Conservation (phyloP, 1,139 yeast species). For the Candida sanyaensis region DNA sequence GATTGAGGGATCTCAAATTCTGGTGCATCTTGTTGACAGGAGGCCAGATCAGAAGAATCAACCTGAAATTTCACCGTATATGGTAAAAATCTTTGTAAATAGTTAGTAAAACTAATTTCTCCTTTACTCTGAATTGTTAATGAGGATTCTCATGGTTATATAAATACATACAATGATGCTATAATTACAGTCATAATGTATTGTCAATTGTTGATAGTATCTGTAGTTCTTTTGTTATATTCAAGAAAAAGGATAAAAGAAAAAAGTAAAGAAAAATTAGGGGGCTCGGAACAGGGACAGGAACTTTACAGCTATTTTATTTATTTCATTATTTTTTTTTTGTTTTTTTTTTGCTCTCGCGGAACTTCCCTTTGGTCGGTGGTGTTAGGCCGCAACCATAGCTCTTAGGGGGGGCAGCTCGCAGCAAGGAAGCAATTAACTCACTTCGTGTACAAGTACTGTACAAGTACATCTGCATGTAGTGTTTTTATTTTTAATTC, state of each 20-base stretch:
- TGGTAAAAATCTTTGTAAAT: conserved; percentile 58
- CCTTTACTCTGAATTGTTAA: too few relatives aligned
- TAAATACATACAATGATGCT: conserved; percentile 58
- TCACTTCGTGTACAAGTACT: too few relatives aligned
- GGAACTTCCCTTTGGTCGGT: too few relatives aligned
- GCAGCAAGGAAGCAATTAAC: too few relatives aligned
- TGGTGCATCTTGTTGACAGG: conserved; percentile 10
- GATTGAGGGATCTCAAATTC: conserved; percentile 6
- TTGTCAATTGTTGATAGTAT: not conserved
- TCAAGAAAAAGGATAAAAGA: not conserved
- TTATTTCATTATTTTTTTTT: not conserved
- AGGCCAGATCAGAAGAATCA: conserved; percentile 11
- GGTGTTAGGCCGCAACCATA: too few relatives aligned
- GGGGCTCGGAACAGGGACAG: too few relatives aligned
- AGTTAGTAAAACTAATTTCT: conserved; percentile 6
- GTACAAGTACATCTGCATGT: too few relatives aligned
- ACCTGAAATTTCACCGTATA: conserved; percentile 73
- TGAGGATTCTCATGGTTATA: too few relatives aligned
- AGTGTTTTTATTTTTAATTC: too few relatives aligned
- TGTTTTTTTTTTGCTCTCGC: not conserved
- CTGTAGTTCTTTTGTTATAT: too few relatives aligned
- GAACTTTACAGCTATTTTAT: too few relatives aligned
- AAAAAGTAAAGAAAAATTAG: not conserved
- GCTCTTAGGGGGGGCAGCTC: too few relatives aligned
- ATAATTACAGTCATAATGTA: conserved; percentile 52